Conservation (phyloP, 768 basidiomycete genomes). For the Favolaschia claudopus region DNA sequence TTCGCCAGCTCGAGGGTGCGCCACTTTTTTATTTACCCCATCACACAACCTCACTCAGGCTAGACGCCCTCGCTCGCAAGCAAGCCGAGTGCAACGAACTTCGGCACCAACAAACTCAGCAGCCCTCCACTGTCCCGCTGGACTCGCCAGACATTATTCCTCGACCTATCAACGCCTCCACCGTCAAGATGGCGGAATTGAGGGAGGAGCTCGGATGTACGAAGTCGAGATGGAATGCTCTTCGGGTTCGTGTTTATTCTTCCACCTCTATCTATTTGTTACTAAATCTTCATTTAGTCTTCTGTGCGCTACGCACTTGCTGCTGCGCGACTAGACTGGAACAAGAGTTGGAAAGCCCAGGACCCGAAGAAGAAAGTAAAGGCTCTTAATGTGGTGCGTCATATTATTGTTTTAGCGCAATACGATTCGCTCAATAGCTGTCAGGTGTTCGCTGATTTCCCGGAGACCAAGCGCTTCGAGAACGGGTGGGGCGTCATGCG, state of each 20-base stretch:
- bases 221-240: not conserved
- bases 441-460: not conserved
- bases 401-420: not conserved
- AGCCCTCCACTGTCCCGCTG: not conserved
- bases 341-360: not conserved
- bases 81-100: too few relatives aligned
- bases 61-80: too few relatives aligned
- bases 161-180: not conserved
- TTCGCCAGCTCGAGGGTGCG: too few relatives aligned
- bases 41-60: too few relatives aligned
- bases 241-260: not conserved
- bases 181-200: not conserved
- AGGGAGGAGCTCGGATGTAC: not conserved
- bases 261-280: not conserved
- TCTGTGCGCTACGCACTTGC: not conserved
- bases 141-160: not conserved
- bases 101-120: not conserved
- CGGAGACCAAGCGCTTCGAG: not conserved
- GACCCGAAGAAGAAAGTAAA: not conserved
- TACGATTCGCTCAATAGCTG: not conserved
- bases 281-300: not conserved
- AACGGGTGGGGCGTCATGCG: not conserved
- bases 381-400: not conserved
- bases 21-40: too few relatives aligned
- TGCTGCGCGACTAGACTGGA: not conserved